phyloP scores from a whole-genome alignment of 495 filamentous ascomycete species.

The Saxophila tyrrhenica region DNA sequence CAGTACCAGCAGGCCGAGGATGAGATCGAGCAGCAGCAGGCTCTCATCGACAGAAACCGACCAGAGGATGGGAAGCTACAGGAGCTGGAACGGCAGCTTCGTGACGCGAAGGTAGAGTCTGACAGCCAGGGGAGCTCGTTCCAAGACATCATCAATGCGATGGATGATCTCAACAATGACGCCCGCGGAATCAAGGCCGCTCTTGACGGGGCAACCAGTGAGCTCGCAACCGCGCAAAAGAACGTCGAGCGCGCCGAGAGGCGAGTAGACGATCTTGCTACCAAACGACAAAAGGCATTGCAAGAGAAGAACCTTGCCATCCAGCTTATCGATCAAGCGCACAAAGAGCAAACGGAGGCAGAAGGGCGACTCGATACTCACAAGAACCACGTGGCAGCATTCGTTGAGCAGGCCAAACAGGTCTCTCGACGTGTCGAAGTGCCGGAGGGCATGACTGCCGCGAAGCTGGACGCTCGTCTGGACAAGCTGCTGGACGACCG shows the following conservation, averaged over 20 bases:
- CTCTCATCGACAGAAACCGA: slow-evolving; percentile 47
- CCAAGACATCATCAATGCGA: slow-evolving; percentile 42
- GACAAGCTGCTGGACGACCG: slow-evolving; percentile 47
- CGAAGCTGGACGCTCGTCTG: slow-evolving; percentile 53
- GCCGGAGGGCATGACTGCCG: slow-evolving; percentile 52
- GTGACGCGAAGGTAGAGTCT: slow-evolving; percentile 42
- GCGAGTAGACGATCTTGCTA: slow-evolving; percentile 40
- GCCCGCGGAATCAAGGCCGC: slow-evolving; percentile 34
- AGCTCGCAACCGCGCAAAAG: slow-evolving; percentile 33
- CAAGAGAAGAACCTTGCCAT: slow-evolving; percentile 56
- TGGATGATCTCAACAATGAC: slow-evolving; percentile 37
- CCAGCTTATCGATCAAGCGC: slow-evolving; percentile 38
- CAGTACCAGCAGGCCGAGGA: slow-evolving; percentile 22
- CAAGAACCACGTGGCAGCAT: slow-evolving; percentile 40
- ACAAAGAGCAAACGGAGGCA: slow-evolving; percentile 35
- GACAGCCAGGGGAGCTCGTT: slow-evolving; percentile 36
- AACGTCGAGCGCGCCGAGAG: slow-evolving; percentile 45
- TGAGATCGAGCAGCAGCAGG: slow-evolving; percentile 32
- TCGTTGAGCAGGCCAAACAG: slow-evolving; percentile 43
- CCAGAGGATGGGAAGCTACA: slow-evolving; percentile 53
- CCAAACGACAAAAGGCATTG: slow-evolving; percentile 44
- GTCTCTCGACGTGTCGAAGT: slow-evolving; percentile 50
- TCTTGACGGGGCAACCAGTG: slow-evolving; percentile 32
- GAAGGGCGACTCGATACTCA: slow-evolving; percentile 37
- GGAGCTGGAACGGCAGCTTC: slow-evolving; percentile 41